Base-by-base conservation (phyloP, 768 basidiomycete species). In the button mushroom (Agaricus bisporus) region DNA sequence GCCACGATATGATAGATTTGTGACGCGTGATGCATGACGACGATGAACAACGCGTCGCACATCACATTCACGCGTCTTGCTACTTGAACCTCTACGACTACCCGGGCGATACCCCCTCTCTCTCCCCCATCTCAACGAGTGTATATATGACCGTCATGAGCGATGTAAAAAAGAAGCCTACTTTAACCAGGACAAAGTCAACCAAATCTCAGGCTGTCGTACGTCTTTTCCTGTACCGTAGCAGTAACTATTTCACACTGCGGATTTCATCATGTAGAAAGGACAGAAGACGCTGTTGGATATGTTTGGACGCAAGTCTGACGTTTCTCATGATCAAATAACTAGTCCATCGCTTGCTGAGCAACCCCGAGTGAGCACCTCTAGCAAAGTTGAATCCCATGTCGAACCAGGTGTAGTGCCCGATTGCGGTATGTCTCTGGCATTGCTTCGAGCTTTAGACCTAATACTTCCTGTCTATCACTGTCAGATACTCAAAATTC, bases 251-350 rank as follows among this genome's bases (percentile, higher is more conserved):
- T 32, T 32, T 32, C 32, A 3, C 7, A 32, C 11, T 11, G 8
- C 32, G 32, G 11, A 11, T 32, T 32, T 32, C 32, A 7, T 32
- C 6, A 35, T 32, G 11, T 53, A 56, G 28, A 15, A 67, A 45
- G 66, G 60, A 59, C 74, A 79, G 65, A 68, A 63, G 54, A 76
- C 76, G 2, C 58, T 79, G 1, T 59, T 74, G n/a, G 73, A 75
- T 44, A 61, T 70, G 32, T 73, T 73, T 54, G 51, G 60, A 9
- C 58, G 59, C 47, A 69, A 68, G 36, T 29, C 18, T 32, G 50
- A 25, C 39, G 38, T 44, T 37, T 18, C n/a, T 9, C 22, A 39
- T 15, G 35, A 11, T 18, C 46, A 17, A 43, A 29, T 32, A 14
- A 9, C 17, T n/a, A 11, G 32, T 11, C 11, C 32, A 32, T 32